Conservation (phyloP, 495 filamentous ascomycete species). For the Penicillium malachiteum region DNA sequence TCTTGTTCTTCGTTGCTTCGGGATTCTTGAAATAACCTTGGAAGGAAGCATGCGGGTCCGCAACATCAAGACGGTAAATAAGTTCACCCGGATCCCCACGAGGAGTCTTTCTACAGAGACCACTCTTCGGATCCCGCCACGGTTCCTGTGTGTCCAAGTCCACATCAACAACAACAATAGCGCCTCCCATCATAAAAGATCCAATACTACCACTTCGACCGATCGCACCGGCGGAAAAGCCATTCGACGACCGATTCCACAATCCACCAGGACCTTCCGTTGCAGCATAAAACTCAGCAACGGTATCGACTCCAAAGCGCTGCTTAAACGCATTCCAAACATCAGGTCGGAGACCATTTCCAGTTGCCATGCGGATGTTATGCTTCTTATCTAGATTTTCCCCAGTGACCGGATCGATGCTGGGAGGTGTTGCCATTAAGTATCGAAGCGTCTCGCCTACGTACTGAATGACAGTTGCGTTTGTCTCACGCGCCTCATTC, state of each 20-base stretch:
- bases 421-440: slow-evolving; percentile 69
- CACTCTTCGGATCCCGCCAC: slow-evolving; percentile 67
- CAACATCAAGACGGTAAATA: slow-evolving; percentile 67
- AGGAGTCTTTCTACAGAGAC: slow-evolving; percentile 62
- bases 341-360: slow-evolving; percentile 90
- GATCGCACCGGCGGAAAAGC: slow-evolving; percentile 75
- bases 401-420: slow-evolving; percentile 61
- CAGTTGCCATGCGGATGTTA: slow-evolving; percentile 76
- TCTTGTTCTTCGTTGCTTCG: slow-evolving; percentile 72
- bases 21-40: slow-evolving; percentile 86
- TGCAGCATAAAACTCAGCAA: slow-evolving; percentile 87
- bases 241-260: slow-evolving; percentile 76
- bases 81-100: slow-evolving; percentile 76
- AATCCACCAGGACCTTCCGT: slow-evolving; percentile 75
- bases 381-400: slow-evolving; percentile 77
- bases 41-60: slow-evolving; percentile 63
- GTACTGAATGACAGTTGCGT: slow-evolving; percentile 87
- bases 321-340: slow-evolving; percentile 87
- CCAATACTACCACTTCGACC: slow-evolving; percentile 71
- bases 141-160: slow-evolving; percentile 73
- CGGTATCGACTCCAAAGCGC: slow-evolving; percentile 76
- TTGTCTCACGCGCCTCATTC: slow-evolving; percentile 67
- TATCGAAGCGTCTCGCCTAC: slow-evolving; percentile 95
- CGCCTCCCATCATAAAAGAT: slow-evolving; percentile 48
- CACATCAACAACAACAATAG: slow-evolving; percentile 63